Conservation (phyloP, 148 eudicot species). For the Camellia japonica region DNA sequence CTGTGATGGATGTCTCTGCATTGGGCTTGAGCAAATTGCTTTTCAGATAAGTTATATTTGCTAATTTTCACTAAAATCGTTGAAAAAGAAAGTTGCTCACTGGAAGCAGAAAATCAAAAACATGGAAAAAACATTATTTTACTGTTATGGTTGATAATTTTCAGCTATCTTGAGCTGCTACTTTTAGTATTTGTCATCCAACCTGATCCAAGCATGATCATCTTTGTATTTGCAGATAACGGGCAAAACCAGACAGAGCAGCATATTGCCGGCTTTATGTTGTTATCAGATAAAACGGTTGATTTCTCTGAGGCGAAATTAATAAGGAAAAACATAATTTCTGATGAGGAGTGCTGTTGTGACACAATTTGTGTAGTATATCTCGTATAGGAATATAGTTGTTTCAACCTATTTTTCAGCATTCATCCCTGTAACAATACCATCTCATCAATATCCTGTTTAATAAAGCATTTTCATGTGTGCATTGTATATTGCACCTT, state of each 20-base stretch:
- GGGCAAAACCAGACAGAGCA: neutral
- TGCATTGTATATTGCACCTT: neutral
- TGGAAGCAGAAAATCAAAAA: neutral
- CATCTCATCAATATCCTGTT: slow-evolving; percentile 1
- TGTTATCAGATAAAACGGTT: slow-evolving; percentile 8
- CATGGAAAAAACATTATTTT: neutral
- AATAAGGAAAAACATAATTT: neutral
- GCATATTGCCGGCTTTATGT: slow-evolving; percentile 14
- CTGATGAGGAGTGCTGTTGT: neutral
- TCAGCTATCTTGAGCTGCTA: neutral
- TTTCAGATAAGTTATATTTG: neutral
- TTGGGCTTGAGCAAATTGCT: neutral
- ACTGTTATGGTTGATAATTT: neutral
- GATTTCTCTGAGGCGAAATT: slow-evolving; percentile 16
- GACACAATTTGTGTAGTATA: neutral
- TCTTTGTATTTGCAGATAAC: slow-evolving; percentile 12
- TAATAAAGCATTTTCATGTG: neutral
- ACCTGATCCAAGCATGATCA: neutral
- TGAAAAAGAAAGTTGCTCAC: neutral
- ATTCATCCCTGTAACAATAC: neutral
- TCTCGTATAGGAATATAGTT: slow-evolving; percentile 16
- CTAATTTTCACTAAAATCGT: neutral
- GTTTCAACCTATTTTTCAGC: neutral
- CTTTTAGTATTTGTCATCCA: neutral
- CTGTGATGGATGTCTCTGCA: too few relatives aligned